phyloP scores from a whole-genome alignment of 2,329 filamentous ascomycete genomes.

The Cladosporium sphaerospermum region DNA sequence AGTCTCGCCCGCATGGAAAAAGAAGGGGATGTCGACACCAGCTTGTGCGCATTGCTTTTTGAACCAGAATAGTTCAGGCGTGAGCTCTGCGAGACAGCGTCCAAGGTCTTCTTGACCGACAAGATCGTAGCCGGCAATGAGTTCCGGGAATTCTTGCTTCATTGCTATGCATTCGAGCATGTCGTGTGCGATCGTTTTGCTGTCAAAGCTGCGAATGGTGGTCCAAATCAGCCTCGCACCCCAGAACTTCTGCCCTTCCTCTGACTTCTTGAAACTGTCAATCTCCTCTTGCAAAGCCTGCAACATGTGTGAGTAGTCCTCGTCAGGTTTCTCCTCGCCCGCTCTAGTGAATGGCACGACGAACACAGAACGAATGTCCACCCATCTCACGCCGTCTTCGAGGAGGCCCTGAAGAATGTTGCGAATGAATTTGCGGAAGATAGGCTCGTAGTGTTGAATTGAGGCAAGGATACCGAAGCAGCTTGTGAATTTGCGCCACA shows the following conservation, averaged over 20 bases:
- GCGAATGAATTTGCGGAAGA: constrained; percentile 70
- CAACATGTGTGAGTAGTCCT: constrained; percentile 64
- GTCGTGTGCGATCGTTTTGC: constrained; percentile 60
- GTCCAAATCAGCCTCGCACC: constrained; percentile 84
- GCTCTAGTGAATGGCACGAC: constrained; percentile 61
- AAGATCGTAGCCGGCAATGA: constrained; percentile 82
- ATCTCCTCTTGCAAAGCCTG: constrained; percentile 71
- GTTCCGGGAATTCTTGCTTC: constrained; percentile 70
- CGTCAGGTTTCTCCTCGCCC: constrained; percentile 59
- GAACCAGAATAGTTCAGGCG: constrained; percentile 91
- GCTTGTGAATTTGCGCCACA: constrained; percentile 77
- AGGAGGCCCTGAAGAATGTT: constrained; percentile 64
- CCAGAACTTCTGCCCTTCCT: constrained; percentile 72
- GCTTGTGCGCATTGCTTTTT: constrained; percentile 74
- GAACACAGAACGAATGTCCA: constrained; percentile 75
- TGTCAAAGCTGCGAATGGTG: constrained; percentile 57
- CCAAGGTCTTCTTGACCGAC: constrained; percentile 83
- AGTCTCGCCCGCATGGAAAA: constrained; percentile 90
- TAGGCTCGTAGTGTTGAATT: constrained; percentile 83
- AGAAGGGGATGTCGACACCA: constrained; percentile 79
- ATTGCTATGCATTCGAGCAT: constrained; percentile 85
- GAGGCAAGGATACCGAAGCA: constrained; percentile 69
- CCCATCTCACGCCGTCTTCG: constrained; percentile 79
- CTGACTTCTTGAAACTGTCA: constrained; percentile 63
- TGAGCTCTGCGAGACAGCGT: constrained; percentile 65